Conservation (phyloP, 768 basidiomycete genomes). For the Udeniomyces megalosporus region DNA sequence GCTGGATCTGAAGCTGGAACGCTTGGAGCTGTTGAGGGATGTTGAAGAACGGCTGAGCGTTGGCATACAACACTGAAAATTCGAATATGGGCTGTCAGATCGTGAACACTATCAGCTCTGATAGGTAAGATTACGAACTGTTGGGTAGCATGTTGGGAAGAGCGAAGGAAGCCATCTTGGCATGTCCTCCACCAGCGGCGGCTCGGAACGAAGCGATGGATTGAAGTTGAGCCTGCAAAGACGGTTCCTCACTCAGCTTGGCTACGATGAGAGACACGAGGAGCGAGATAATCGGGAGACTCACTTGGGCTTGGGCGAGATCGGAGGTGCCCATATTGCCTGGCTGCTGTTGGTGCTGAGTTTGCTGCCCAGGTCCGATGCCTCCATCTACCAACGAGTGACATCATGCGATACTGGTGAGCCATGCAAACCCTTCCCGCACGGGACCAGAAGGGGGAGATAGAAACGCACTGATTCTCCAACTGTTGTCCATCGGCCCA, state of each 20-base stretch:
- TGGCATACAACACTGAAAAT: constrained; percentile 20
- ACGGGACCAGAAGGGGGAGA: too few relatives aligned
- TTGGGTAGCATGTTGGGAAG: constrained; percentile 84
- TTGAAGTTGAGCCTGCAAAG: constrained; percentile 76
- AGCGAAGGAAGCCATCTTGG: constrained; percentile 84
- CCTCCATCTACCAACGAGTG: constrained; percentile 14
- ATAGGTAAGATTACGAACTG: neutral
- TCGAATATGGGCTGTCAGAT: neutral
- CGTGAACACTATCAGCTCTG: too few relatives aligned
- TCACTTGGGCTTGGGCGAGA: constrained; percentile 58
- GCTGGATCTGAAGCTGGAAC: constrained; percentile 80
- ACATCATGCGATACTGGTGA: too few relatives aligned
- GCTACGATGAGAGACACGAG: too few relatives aligned
- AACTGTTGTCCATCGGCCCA: constrained; percentile 36
- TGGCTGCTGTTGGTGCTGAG: neutral
- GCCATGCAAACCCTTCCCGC: too few relatives aligned
- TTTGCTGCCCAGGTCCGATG: constrained; percentile 10
- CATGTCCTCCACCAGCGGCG: constrained; percentile 63
- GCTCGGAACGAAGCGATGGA: constrained; percentile 94
- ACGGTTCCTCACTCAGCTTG: too few relatives aligned
- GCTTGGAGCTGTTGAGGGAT: constrained; percentile 85
- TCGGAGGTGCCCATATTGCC: constrained; percentile 37
- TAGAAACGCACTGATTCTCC: constrained; percentile 82
- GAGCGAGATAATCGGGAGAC: neutral
- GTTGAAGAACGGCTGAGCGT: constrained; percentile 37